Evolutionary conservation across 2,329 filamentous ascomycete genomes (phyloP), one percentile per base, ranked within the genome.

Genomic region (Calonectria pseudoreteaudii): DNA sequence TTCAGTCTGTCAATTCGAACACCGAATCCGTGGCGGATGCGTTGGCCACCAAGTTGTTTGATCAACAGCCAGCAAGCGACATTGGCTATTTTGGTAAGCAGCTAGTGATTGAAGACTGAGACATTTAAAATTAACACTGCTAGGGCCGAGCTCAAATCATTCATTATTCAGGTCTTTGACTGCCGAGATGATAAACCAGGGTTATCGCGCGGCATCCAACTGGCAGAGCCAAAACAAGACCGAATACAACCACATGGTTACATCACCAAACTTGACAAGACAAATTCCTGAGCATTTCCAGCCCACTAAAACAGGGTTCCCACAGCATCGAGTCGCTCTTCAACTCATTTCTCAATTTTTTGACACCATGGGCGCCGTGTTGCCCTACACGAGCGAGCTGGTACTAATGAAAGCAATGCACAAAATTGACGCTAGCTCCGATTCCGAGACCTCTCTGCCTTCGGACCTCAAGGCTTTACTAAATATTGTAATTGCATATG

Each of bases 131-230:
- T 47, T 47, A 9, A 47, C 44, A 47, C 44, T 13, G 2, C 18
- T 9, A 83, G 81, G 82, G 3, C 74, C 82, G 16, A 82, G 77
- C 50, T 82, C 82, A 9, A 83, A 83, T 38, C 82, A 83, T 62
- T 79, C 80, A 20, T 71, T 83, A 41, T 83, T 83, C 62, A 76
- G 80, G 68, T 78, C 79, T 2, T 73, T 83, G 6, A 81, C 81
- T 2, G 75, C 75, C 0, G 79, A 75, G 38, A 81, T 83, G 41
- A 79, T 79, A 9, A 80, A 80, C 53, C 70, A 79, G n/a, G 78
- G 78, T 3, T 80, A 78, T 38, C 74, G 73, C n/a, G 72, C 34
- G 36, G 36, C 49, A 34, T 31, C 50, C 16, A 10, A 14, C 23
- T 36, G 30, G 36, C 66, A 60, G 13, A 26, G 28, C 11, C n/a